Percentiles rank a stretch among this genome's conserved stretches.
Conservation (phyloP, 129 eudicot species). For the Rutidosis leptorrhynchoides region DNA sequence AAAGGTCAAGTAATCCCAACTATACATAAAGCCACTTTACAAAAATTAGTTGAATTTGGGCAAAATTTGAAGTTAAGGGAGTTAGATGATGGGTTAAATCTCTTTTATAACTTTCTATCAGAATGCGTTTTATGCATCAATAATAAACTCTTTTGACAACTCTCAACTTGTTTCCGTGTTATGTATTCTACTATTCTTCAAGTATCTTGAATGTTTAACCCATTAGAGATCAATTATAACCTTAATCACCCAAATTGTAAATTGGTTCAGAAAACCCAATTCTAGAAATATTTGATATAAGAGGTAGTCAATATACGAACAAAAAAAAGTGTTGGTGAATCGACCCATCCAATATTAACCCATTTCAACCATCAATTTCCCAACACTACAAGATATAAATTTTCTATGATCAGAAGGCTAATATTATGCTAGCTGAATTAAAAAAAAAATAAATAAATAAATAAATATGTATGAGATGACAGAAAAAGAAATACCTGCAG, state of each 20-base stretch:
- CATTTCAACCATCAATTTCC: too few species aligned
- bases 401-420: too few species aligned
- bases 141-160: not conserved
- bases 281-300: not conserved
- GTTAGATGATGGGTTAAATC: not conserved
- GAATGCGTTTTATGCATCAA: not conserved
- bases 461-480: not conserved
- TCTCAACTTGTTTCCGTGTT: not conserved
- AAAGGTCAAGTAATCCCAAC: not conserved
- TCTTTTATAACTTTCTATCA: not conserved
- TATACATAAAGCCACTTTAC: too few species aligned
- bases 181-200: too few species aligned
- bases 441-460: too few species aligned
- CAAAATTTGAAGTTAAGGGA: not conserved
- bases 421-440: too few species aligned
- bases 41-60: not conserved
- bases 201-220: too few species aligned
- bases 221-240: not conserved
- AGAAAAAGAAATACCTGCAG: slow-evolving; percentile 49
- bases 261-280: not conserved
- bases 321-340: not conserved
- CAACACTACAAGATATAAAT: too few species aligned
- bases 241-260: not conserved
- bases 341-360: too few species aligned
- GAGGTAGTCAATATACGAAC: not conserved